Base-by-base conservation (phyloP, 1,284 basidiomycete species). In the Stereum hirsutum region DNA sequence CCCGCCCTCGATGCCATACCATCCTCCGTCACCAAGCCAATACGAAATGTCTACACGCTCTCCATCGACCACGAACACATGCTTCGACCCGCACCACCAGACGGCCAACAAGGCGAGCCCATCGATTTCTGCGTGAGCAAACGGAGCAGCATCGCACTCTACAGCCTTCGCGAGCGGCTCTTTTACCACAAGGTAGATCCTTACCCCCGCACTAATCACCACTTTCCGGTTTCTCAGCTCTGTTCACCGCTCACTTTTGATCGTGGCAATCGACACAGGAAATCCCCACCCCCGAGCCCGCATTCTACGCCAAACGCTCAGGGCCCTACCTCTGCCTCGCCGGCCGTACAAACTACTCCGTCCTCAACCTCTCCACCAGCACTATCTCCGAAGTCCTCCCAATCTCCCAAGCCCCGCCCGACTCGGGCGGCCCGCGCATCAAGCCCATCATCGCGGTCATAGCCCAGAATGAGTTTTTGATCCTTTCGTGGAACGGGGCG, bases 41-140 rank as follows among this genome's bases (percentile, higher is more conserved):
- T 95, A 23, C 75, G 89, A 32, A 81, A 90, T 44, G 84, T 89
- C 4, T 64, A 86, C 14, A 70, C 81, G 0, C 78, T 94, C 47
- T 79, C 87, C 0, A 78, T 93, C 1, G 90, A 96, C 55, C 80
- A 92, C 39, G 70, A 80, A 37, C 84, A 89, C 47, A 68, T 88
- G 39, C 68, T 65, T 25, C 72, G 79, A 12, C 69, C 72, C 0
- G 61, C 70, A 0, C 66, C 73, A 5, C 61, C 72, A 5, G 58
- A 64, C 36, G 61, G 65, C 27, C 60, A 62, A 11, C 55, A 63
- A 6, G 50, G 64, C 3, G 75, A 80, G 2, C 71, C 81, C 0
- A 75, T 91, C 37, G 85, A 87, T 4, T 74, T 95, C 46, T 89
- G 81, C 49, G 75, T 89, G 2, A 78, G 93, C 45, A 86, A 89